Evolutionary conservation across 2,329 filamentous ascomycete genomes (phyloP).

Genomic region (Colletotrichum spinosum): DNA sequence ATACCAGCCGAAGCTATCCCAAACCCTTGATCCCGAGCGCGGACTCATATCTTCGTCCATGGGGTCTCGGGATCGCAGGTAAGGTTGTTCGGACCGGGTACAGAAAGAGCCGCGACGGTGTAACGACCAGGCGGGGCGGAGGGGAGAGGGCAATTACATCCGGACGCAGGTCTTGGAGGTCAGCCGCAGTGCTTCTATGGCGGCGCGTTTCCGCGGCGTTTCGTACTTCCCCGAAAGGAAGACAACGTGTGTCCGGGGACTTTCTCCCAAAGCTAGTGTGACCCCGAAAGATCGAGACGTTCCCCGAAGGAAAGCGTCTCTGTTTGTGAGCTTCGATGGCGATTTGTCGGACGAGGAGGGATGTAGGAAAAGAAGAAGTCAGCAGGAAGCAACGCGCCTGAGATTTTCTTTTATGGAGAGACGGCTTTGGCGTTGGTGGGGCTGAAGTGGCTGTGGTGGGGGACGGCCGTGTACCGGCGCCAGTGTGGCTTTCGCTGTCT

Average conservation of each 20-base stretch:
- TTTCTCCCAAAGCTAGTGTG: slow-evolving; percentile 96
- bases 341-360: slow-evolving; percentile 99
- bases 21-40: slow-evolving; percentile 52
- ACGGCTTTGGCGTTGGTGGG: slow-evolving; percentile 15
- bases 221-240: slow-evolving; percentile 45
- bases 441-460: slow-evolving; percentile 24
- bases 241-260: slow-evolving; percentile 89
- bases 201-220: slow-evolving; percentile 95
- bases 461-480: background rate
- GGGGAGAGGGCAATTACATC: slow-evolving; percentile 46
- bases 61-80: slow-evolving; percentile 55
- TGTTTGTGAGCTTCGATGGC: slow-evolving; percentile 99
- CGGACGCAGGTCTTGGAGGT: slow-evolving; percentile 73
- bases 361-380: slow-evolving; percentile 58
- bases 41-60: slow-evolving; percentile 95
- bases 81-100: slow-evolving; percentile 19
- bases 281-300: slow-evolving; percentile 50
- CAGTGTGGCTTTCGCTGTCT: too few species aligned
- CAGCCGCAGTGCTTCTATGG: slow-evolving; percentile 99
- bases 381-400: slow-evolving; percentile 27
- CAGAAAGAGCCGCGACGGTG: slow-evolving; percentile 50
- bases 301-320: slow-evolving; percentile 60
- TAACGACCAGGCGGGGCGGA: slow-evolving; percentile 57
- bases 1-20: slow-evolving; percentile 35
- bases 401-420: slow-evolving; percentile 34